Conservation (phyloP, 1,139 yeast genomes). For the Yamadazyma diospyri region DNA sequence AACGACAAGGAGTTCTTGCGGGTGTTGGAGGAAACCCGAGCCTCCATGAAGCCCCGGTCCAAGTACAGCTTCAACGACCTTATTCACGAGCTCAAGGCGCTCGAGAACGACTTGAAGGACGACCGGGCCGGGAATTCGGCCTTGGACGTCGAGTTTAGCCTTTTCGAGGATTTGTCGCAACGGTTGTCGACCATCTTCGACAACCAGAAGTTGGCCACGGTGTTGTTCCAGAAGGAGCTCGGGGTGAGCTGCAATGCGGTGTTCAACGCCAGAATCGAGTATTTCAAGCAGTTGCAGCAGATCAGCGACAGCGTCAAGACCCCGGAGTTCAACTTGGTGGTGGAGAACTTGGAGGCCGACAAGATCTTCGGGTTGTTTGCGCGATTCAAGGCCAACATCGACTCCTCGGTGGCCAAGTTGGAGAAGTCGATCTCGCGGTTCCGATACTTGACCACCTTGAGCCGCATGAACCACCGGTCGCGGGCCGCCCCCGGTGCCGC, state of each 20-base stretch:
- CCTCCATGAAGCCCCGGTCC: conserved; percentile 25
- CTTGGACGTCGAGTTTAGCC: conserved; percentile 17
- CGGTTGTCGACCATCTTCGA: conserved; percentile 31
- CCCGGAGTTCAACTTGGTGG: conserved; percentile 19
- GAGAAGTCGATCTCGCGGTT: conserved; percentile 50
- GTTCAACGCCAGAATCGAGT: conserved; percentile 74
- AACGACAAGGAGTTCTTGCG: conserved; percentile 25
- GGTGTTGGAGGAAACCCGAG: conserved; percentile 29
- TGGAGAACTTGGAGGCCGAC: conserved; percentile 17
- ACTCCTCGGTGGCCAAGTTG: conserved; percentile 15
- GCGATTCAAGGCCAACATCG: conserved; percentile 2
- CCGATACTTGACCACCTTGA: conserved; percentile 57
- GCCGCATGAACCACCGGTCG: conserved; percentile 12
- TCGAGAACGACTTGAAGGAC: conserved; percentile 25
- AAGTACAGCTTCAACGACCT: conserved; percentile 31
- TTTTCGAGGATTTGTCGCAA: conserved; percentile 22
- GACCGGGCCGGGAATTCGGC: conserved; percentile 13
- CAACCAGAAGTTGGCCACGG: conserved; percentile 38
- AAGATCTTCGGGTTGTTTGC: conserved; percentile 1
- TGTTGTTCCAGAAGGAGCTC: conserved; percentile 43
- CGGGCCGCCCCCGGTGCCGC: conserved; percentile 6
- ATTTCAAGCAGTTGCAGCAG: conserved; percentile 79
- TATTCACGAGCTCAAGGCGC: conserved; percentile 20
- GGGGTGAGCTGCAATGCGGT: conserved; percentile 56
- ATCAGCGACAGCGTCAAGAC: conserved; percentile 73